Base-by-base conservation (phyloP, 352 stramenopile species). In the Pythium vanterpoolii region DNA sequence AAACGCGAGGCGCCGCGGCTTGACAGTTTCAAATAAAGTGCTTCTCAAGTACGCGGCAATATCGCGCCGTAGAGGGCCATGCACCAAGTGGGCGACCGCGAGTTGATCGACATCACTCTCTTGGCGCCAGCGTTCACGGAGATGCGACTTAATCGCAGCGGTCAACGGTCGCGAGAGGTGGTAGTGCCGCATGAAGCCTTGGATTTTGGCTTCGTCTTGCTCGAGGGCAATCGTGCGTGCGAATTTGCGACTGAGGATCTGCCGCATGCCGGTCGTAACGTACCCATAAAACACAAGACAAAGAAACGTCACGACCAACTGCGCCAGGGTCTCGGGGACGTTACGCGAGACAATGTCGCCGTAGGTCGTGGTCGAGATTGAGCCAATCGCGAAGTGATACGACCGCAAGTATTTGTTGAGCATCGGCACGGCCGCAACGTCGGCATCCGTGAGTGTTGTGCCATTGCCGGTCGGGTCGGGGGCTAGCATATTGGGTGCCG, bases 261-360 rank as follows among this genome's bases (percentile, higher is more conserved):
- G 55, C 4, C 60, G 65, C 5, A 61, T 45, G 33, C 60, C 60
- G 10, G 55, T 45, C 4, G 65, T 72, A 30, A 72, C 57, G 52
- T 66, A 72, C 23, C 65, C 65, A 43, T 69, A 72, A 43, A 72
- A 72, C 16, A 69, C 65, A 13, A 72, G 34, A 28, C 60, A 68
- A 6, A 72, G 49, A 21, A 69, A 72, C 2, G 60, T 69, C 16
- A 72, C 31, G 19, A 55, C 30, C 4, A 72, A 52, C 52, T 72
- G 65, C 18, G 30, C 60, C 13, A 69, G 5, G 1, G 65, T 72
- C 51, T 72, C 65, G 5, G 44, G 19, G 16, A 69, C 40, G 50
- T 72, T 72, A 5, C 60, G 59, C 26, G 65, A 66, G 16, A 53
- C 42, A 31, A 72, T 72, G 36, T 72, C 65, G 21, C 65, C 65